Base-by-base conservation (phyloP, 495 filamentous ascomycete genomes). In the Astrothelium subdiscretum region DNA sequence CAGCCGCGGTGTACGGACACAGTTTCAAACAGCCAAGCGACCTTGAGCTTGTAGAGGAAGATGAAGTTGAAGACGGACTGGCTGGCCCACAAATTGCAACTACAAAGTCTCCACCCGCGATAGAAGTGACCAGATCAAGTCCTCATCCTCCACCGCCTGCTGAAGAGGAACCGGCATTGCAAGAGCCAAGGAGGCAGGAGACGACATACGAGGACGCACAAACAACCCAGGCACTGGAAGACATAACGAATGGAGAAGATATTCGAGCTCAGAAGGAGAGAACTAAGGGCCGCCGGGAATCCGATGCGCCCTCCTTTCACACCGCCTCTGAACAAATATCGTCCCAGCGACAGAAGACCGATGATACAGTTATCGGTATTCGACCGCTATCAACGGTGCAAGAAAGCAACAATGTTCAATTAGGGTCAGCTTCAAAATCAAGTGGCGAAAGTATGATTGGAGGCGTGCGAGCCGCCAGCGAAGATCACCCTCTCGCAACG, bases 11-110 rank as follows among this genome's bases (percentile, higher is more conserved):
- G 18, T 73, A 70, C 57, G 63, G 63, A 22, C 67, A 65, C 43
- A 77, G 73, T 63, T 79, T 80, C 62, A 76, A 74, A 32, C 77
- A 78, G 60, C 78, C 78, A 13, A 70, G 72, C 1, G 72, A 75
- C 59, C 52, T 73, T 3, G 65, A 67, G 0, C 54, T 60, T 20
- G 70, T 71, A 42, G 69, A 70, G 22, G 75, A 69, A 12, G 68
- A 70, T 3, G 68, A 73, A 29, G 65, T 62, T 29, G 48, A 54
- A 24, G 48, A 54, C 8, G 48, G 48, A 54, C 6, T 11, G 20
- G n/a, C 24, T 15, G 15, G 48, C 24, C n/a, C 24, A 29, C 48
- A 54, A 11, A 26, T 8, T 8, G 24, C 48, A 8, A 54, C 48
- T 54, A 54, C 48, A 31, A 40, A 63, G 52, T 57, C 52, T 10